Conservation (phyloP, 345 rosid genomes). For the Sonneratia alba region DNA sequence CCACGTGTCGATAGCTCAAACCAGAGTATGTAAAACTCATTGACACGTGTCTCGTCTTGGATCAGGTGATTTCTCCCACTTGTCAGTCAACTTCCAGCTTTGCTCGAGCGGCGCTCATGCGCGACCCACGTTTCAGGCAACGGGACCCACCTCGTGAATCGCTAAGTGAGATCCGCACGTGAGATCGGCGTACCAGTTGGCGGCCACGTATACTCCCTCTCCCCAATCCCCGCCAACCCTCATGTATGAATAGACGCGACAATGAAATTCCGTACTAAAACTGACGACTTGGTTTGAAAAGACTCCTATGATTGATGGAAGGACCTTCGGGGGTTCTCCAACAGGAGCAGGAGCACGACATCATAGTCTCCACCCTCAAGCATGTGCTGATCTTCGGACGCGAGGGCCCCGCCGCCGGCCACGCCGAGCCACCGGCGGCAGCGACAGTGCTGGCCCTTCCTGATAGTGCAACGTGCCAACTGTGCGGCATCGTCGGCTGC, state of each 20-base stretch:
- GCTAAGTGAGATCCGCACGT: neutral
- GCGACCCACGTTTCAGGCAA: neutral
- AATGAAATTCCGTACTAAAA: neutral
- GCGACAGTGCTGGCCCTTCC: slow-evolving; percentile 11
- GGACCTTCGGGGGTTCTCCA: fast-evolving
- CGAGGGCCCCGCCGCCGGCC: neutral
- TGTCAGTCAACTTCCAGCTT: neutral
- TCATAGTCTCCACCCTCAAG: neutral
- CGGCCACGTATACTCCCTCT: neutral
- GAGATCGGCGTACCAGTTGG: neutral
- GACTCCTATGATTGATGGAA: neutral
- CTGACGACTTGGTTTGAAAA: neutral
- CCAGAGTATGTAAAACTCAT: neutral
- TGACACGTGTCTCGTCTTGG: neutral
- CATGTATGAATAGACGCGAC: neutral
- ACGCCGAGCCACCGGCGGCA: slow-evolving; percentile 5
- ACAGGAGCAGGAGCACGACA: neutral
- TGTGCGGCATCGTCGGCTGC: slow-evolving; percentile 58
- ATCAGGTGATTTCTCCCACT: neutral
- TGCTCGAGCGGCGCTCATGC: neutral
- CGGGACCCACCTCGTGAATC: neutral
- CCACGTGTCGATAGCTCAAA: neutral
- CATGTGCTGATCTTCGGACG: neutral
- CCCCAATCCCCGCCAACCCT: neutral
- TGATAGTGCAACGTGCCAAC: slow-evolving; percentile 45